Base-by-base conservation (phyloP, 2,329 filamentous ascomycete genomes). In the Aureobasidium sp. region DNA sequence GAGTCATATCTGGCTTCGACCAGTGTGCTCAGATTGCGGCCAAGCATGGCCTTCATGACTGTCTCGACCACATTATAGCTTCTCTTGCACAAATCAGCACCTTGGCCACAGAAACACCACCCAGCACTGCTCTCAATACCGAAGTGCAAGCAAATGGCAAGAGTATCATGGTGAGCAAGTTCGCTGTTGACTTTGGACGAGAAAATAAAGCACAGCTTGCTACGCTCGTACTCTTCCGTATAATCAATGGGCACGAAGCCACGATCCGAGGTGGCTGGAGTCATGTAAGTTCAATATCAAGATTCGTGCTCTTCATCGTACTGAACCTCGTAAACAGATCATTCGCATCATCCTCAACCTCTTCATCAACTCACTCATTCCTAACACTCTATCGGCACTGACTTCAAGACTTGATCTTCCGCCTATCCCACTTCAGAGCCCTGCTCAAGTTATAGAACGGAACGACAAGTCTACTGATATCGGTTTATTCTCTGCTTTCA, bases 101-200 rank as follows among this genome's bases (percentile, higher is more conserved):
- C 1, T 78, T 99, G 62, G 88, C 91, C 14, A 87, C 88, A 5
- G 86, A 90, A 61, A 79, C 79, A 1, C 84, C 88, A 4, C 89
- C 89, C 49, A 96, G 89, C 72, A 99, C 93, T 2, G 79, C 85
- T 11, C 81, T 99, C 31, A 99, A 99, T 71, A 97, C 95, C 0
- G 94, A 97, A 74, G 90, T 99, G 2, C 92, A 97, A 73, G 91
- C 88, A 14, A 90, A 89, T 1, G 89, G 94, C 66, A 92, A 89
- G 74, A 94, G 88, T 70, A 91, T 99, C 62, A 99, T 99, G 94
- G 95, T 99, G 67, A 97, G 93, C 72, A 93, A 97, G 78, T 85
- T 97, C 65, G 93, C 95, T 49, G 94, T 99, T 64, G 92, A 95
- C 71, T 91, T 99, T 70, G 94, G 94, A 44, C 83, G 93, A 67